Evolutionary conservation across 805 yeast species (phyloP).

Genomic region (Candida pseudofarinosa): DNA sequence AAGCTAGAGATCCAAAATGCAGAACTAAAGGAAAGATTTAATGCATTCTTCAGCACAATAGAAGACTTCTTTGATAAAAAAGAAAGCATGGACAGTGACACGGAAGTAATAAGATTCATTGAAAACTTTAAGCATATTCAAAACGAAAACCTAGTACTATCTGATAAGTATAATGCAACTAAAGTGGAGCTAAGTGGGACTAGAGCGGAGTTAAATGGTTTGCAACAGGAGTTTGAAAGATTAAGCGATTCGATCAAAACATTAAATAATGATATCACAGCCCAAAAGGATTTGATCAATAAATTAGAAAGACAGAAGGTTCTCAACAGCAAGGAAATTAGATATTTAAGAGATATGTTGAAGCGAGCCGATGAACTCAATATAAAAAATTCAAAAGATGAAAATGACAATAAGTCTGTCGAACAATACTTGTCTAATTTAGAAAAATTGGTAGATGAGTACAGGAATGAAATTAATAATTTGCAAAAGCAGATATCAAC

Average conservation of each 20-base stretch:
- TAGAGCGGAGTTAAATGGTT: slow-evolving; percentile 8
- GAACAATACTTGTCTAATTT: slow-evolving; percentile 37
- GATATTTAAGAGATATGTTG: slow-evolving; percentile 52
- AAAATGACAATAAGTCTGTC: slow-evolving; percentile 24
- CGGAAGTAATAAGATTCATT: slow-evolving; percentile 31
- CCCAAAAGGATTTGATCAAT: slow-evolving; percentile 17
- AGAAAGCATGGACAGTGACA: slow-evolving; percentile 10
- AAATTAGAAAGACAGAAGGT: slow-evolving; percentile 49
- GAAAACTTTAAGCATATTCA: slow-evolving; percentile 33
- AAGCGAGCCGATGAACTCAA: slow-evolving; percentile 41
- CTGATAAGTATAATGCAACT: slow-evolving; percentile 29
- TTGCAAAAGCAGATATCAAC: slow-evolving; percentile 38
- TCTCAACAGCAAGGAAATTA: slow-evolving; percentile 56
- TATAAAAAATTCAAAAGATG: slow-evolving; percentile 17
- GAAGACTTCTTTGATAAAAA: slow-evolving; percentile 23
- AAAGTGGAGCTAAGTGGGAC: slow-evolving; percentile 14
- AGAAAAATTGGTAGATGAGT: slow-evolving; percentile 50
- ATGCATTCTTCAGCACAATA: slow-evolving; percentile 44
- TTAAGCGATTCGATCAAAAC: slow-evolving; percentile 8
- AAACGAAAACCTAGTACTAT: slow-evolving; percentile 29
- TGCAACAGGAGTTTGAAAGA: slow-evolving; percentile 10
- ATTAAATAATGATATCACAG: slow-evolving; percentile 9
- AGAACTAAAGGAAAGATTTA: slow-evolving; percentile 42
- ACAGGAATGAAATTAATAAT: slow-evolving; percentile 47
- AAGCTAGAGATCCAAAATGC: slow-evolving; percentile 49